Evolutionary conservation across 2,329 filamentous ascomycete species (phyloP), one percentile per base, ranked within the genome.

Genomic region (Beauveria sp.): DNA sequence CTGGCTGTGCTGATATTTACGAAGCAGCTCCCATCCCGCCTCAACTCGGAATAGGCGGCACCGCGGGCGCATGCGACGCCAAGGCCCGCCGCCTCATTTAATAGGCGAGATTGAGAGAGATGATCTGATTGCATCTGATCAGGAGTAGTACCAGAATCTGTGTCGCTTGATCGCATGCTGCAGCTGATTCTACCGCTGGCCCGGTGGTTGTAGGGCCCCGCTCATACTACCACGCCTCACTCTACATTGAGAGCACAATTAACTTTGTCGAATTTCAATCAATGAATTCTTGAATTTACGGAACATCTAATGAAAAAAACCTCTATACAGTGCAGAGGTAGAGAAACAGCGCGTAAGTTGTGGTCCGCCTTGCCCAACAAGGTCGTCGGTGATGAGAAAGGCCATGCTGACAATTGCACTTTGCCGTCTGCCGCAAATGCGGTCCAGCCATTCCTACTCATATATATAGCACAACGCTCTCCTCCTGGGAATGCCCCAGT

Each of bases 1-100:
- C 9, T 16, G 38, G 49, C 43, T 72, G 71, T 74, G 71, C 70
- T 73, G 70, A 73, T 65, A 69, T 69, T 66, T 74, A 73, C 72
- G 71, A 71, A 72, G 72, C 71, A 74, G 72, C 69, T 70, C 66
- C 68, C 66, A 70, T 73, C 71, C 71, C 67, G 71, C 49, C 50
- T 47, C 49, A 47, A 18, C 18, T 45, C n/a, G 30, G 34, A 43
- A 24, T 20, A 42, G 12, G 34, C 34, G 34, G 34, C 38, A 22
- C 24, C 24, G 22, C 34, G 51, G 51, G 22, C 34, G 30, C 49
- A 52, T n/a, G 20, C 49, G 8, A 4, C 49, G n/a, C 34, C 49
- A 52, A 22, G 22, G 4, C 14, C 49, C 30, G 49, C 26, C 9
- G 9, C 46, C 10, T 22, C 46, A 26, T 24, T 49, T 18, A 8